phyloP scores from a whole-genome alignment of 176 grass and related monocot genomes.

The Musa acuminata region DNA sequence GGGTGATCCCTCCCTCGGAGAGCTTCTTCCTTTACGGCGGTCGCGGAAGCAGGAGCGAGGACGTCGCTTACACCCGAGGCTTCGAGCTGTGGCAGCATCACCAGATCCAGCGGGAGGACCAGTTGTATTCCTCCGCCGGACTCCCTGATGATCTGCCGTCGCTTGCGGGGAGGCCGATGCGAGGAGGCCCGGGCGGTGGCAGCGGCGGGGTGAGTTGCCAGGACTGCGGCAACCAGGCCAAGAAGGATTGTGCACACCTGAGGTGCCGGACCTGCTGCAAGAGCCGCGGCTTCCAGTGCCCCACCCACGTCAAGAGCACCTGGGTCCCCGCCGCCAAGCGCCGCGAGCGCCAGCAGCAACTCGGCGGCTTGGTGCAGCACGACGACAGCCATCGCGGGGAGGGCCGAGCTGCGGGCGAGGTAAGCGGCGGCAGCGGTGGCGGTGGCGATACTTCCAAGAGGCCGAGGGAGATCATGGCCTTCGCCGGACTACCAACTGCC shows the following conservation, averaged over 20 bases:
- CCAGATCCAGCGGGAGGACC: constrained; percentile 16
- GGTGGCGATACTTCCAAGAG: constrained; percentile 36
- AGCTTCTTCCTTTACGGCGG: constrained; percentile 45
- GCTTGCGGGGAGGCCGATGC: constrained; percentile 19
- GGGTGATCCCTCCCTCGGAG: constrained; percentile 25
- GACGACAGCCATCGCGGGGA: neutral
- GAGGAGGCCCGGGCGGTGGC: constrained; percentile 1
- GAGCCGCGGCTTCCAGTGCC: constrained; percentile 64
- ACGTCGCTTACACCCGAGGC: constrained; percentile 15
- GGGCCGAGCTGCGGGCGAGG: neutral
- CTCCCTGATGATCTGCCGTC: constrained; percentile 69
- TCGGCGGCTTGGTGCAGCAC: constrained; percentile 18
- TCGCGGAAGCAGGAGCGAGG: neutral
- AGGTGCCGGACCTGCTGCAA: constrained; percentile 96
- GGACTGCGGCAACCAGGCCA: constrained; percentile 97
- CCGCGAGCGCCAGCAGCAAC: constrained; percentile 76
- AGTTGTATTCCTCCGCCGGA: constrained; percentile 40
- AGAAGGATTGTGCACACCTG: constrained; percentile 81
- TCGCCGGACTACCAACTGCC: constrained; percentile 1
- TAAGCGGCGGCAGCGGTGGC: neutral
- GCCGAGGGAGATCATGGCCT: constrained; percentile 30
- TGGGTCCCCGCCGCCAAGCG: constrained; percentile 87
- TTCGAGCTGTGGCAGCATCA: constrained; percentile 86
- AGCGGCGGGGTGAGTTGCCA: constrained; percentile 58
- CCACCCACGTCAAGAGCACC: constrained; percentile 85